Percentiles rank a stretch among this genome's conserved stretches.
These are phyloP conservation scores for Podospora conica DNA, from an alignment of 495 filamentous ascomycete species.

Conservation along the genomic window DNA sequence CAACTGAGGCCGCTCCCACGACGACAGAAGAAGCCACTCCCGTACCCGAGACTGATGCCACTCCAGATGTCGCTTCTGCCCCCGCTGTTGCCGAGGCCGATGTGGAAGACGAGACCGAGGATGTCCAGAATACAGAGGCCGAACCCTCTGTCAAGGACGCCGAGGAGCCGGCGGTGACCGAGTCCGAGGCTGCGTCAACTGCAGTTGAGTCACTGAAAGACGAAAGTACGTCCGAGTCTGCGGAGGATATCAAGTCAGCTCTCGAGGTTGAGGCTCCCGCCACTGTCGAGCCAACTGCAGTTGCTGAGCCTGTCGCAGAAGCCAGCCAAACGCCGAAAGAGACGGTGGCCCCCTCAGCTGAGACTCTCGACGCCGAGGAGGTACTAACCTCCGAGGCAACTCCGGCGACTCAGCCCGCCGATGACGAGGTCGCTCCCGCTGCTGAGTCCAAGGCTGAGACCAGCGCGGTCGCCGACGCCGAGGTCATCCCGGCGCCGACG, in stretches of 20 bases:
- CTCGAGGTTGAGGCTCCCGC: background rate
- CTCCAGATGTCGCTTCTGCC: background rate
- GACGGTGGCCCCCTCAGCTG: background rate
- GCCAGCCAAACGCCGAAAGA: background rate
- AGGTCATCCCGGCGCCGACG: background rate
- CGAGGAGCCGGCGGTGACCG: background rate
- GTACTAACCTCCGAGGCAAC: background rate
- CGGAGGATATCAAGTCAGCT: background rate
- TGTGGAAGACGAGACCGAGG: background rate
- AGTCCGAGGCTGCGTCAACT: background rate
- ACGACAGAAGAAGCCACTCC: background rate
- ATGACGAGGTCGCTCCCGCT: conserved; percentile 1
- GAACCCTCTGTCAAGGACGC: background rate
- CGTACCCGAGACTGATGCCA: background rate
- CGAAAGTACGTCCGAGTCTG: background rate
- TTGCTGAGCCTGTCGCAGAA: background rate
- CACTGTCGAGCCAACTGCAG: background rate
- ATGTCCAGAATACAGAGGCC: background rate
- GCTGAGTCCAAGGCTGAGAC: background rate
- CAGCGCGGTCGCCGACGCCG: background rate
- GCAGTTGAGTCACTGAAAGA: background rate
- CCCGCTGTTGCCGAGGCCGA: background rate
- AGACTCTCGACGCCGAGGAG: background rate
- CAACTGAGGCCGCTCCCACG: background rate
- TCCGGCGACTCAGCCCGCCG: background rate